A percentile compares a stretch with the other conserved stretches of the same genome.
Conservation (phyloP, 179 eudicot genomes). For the Vitellaria paradoxa region DNA sequence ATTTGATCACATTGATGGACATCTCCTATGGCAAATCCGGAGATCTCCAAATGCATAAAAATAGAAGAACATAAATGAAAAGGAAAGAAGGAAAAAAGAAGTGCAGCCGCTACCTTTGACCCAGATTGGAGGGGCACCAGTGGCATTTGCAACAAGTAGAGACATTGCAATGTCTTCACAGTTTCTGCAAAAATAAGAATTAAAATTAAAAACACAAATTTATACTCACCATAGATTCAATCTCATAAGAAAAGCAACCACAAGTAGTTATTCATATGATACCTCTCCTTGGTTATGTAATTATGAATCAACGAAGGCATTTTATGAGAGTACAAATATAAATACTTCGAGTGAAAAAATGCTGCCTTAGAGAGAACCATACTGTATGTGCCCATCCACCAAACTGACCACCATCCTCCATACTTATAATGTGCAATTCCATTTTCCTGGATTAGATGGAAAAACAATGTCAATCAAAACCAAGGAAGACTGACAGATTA, state of each 20-base stretch:
- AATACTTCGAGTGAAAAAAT: conserved; percentile 61
- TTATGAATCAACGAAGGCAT: conserved; percentile 63
- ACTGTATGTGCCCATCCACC: conserved; percentile 82
- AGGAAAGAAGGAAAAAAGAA: not conserved
- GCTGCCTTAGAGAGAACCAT: conserved; percentile 76
- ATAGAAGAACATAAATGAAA: not conserved
- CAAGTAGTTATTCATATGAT: not conserved
- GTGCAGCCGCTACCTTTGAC: conserved; percentile 47
- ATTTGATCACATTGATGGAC: not conserved
- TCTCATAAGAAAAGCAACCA: not conserved
- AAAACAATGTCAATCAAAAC: conserved; percentile 11
- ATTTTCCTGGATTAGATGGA: conserved; percentile 32
- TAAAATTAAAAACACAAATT: not conserved
- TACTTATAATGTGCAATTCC: conserved; percentile 32
- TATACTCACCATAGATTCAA: not conserved
- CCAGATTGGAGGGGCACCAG: conserved; percentile 71
- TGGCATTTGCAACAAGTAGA: conserved; percentile 65
- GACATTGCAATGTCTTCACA: conserved; percentile 86
- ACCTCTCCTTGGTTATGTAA: conserved; percentile 59
- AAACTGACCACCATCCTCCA: conserved; percentile 84
- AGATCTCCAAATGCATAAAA: not conserved
- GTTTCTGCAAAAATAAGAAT: conserved; percentile 36
- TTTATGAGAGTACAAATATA: conserved; percentile 53
- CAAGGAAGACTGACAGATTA: not conserved
- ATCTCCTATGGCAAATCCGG: not conserved